These are phyloP conservation scores for Phytopythium litorale DNA, from an alignment of 352 stramenopile genomes.

Conservation along the genomic window DNA sequence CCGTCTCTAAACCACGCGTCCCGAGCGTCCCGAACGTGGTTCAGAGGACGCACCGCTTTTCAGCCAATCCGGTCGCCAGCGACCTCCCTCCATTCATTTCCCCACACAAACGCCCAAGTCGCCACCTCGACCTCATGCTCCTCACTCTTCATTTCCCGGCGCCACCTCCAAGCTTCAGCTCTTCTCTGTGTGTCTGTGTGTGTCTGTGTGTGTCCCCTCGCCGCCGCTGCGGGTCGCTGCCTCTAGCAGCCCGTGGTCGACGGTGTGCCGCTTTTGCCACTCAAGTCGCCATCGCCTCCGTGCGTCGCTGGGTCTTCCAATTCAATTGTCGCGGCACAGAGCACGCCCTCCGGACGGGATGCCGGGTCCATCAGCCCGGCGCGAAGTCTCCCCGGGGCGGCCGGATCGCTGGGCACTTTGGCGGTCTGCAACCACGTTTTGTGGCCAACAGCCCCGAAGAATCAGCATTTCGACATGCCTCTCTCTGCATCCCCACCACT, in stretches of 20 bases:
- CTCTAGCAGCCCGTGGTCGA: not conserved
- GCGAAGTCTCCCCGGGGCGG: conserved; percentile 48
- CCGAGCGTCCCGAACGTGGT: not conserved
- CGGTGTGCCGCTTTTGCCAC: conserved; percentile 52
- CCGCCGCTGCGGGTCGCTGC: no score
- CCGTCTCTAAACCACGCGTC: no score
- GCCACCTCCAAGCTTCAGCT: not conserved
- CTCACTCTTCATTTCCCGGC: not conserved
- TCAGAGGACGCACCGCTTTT: not conserved
- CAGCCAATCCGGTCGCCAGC: not conserved
- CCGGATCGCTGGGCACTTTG: conserved; percentile 79
- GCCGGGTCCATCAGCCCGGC: conserved; percentile 79
- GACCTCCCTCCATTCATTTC: conserved; percentile 2
- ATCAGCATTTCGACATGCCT: conserved; percentile 80
- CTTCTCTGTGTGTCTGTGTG: not conserved
- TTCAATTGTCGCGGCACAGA: conserved; percentile 48
- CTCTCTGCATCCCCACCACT: not conserved
- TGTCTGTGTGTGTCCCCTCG: conserved; percentile 9
- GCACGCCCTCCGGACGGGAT: conserved; percentile 57
- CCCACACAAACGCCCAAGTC: not conserved
- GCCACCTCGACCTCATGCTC: not conserved
- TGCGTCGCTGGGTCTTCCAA: conserved; percentile 69
- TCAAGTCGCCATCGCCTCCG: conserved; percentile 42
- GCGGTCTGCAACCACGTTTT: conserved; percentile 45
- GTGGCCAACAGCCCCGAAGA: conserved; percentile 53